Base-by-base conservation (phyloP, 768 basidiomycete species). In the Pisolithus albus region DNA sequence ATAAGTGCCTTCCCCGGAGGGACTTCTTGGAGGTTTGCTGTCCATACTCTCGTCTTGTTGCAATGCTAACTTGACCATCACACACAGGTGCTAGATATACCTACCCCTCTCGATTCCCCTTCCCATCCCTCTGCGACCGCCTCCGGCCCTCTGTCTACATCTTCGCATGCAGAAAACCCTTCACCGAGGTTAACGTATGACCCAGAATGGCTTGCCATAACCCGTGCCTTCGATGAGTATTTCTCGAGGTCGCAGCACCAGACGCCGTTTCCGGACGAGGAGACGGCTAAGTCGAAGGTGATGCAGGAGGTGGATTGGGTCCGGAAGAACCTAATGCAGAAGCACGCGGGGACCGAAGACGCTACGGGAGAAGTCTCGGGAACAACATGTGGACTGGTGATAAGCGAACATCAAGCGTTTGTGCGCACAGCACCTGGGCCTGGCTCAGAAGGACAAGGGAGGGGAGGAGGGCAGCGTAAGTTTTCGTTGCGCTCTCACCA, bases 131-230 rank as follows among this genome's bases (percentile, higher is more conserved):
- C 55, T 30, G 40, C 13, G 19, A 21, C 51, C 37, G 11, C 13
- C 13, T 34, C 34, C 11, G 15, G 5, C 34, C 11, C 34, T 13
- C 11, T 11, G 13, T 34, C 34, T 13, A 11, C 34, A 34, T 34
- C 34, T 34, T 48, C 55, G 8, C 47, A 40, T 46, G 15, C 26
- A n/a, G 50, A 52, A 32, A 52, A 55, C 45, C 37, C 48, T 9
- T 43, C 28, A 8, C 76, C 78, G 5, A 56, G 53, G 0, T 61
- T 97, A 18, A 75, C 78, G 13, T 96, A 80, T 66, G 93, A 97
- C 61, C 84, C 85, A 0, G 83, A 92, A 64, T 99, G 96, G 96
- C 81, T 98, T 44, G 93, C 92, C 0, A 92, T 99, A 61, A 83
- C 83, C 5, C 86, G 89, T 7, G 92, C 91, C 0, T 87, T 94